Percentiles rank a stretch among this genome's conserved stretches.
Conservation (phyloP, 306 rosid genomes). For the Prunus mume region DNA sequence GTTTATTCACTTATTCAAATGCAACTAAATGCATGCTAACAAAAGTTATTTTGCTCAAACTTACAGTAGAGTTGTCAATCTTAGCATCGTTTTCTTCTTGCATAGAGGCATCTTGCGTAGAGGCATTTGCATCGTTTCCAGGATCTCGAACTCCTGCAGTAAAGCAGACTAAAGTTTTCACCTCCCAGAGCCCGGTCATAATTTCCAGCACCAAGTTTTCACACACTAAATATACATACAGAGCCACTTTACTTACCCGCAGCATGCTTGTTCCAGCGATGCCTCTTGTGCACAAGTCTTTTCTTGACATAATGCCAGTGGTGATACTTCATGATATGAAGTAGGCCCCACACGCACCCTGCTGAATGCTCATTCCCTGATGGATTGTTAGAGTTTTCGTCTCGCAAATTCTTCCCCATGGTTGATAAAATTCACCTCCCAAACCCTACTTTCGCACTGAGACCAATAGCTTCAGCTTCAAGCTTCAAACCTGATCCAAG, state of each 20-base stretch:
- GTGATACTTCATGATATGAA: conserved; percentile 56
- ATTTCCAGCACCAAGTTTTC: neutral
- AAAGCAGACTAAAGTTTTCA: neutral
- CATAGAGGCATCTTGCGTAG: neutral
- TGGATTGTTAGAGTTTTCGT: conserved; percentile 14
- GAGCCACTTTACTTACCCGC: conserved; percentile 22
- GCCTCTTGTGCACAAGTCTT: conserved; percentile 35
- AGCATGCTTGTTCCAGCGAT: conserved; percentile 10
- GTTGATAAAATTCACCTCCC: conserved; percentile 12
- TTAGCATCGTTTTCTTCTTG: conserved; percentile 6
- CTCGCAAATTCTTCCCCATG: conserved; percentile 42
- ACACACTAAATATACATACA: neutral
- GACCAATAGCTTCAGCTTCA: conserved; percentile 5
- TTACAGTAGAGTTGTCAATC: conserved; percentile 32
- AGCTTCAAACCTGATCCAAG: conserved; percentile 23
- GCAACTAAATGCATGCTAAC: neutral
- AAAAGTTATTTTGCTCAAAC: conserved; percentile 12
- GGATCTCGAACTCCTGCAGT: conserved; percentile 31
- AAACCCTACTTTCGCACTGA: neutral
- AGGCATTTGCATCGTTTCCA: conserved; percentile 13
- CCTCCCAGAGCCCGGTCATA: neutral
- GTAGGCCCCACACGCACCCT: conserved; percentile 55
- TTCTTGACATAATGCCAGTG: conserved; percentile 64
- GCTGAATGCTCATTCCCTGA: conserved; percentile 27
- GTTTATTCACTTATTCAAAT: neutral